A percentile compares a stretch with the other conserved stretches of the same genome.
Conservation (phyloP, 2,329 filamentous ascomycete genomes). For the Verticillium dahliae region DNA sequence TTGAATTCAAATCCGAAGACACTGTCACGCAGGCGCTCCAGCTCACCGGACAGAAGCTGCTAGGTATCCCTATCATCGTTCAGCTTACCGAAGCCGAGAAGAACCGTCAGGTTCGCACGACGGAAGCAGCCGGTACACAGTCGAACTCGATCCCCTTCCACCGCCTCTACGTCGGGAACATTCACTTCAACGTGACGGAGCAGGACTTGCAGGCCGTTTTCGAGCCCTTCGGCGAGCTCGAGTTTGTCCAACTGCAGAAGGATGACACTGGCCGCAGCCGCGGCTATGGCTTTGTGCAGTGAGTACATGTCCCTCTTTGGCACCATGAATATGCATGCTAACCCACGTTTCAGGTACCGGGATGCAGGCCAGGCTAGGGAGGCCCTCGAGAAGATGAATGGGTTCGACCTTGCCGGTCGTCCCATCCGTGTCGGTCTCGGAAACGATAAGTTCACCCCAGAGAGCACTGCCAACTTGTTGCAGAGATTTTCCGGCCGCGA, state of each 20-base stretch:
- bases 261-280: slow-evolving; percentile 86
- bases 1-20: slow-evolving; percentile 96
- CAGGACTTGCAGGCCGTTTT: slow-evolving; percentile 94
- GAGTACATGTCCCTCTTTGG: slow-evolving; percentile 34
- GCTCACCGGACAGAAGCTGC: slow-evolving; percentile 96
- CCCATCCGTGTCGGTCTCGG: slow-evolving; percentile 97
- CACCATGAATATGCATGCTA: not conserved
- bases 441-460: slow-evolving; percentile 99
- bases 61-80: slow-evolving; percentile 97
- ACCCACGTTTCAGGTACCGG: slow-evolving; percentile 57
- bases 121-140: slow-evolving; percentile 61
- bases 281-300: slow-evolving; percentile 99
- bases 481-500: slow-evolving; percentile 85
- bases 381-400: slow-evolving; percentile 98
- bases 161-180: slow-evolving; percentile 97
- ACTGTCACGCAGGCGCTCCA: slow-evolving; percentile 89
- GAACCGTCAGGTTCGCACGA: slow-evolving; percentile 88
- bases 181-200: slow-evolving; percentile 98
- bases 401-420: slow-evolving; percentile 94
- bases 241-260: slow-evolving; percentile 96
- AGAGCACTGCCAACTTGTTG: slow-evolving; percentile 87
- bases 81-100: slow-evolving; percentile 99
- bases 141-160: slow-evolving; percentile 91
- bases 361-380: slow-evolving; percentile 88
- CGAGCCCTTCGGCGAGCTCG: slow-evolving; percentile 93